Conservation (phyloP, 169 alveolate species). For the Amoebophrya sp. region DNA sequence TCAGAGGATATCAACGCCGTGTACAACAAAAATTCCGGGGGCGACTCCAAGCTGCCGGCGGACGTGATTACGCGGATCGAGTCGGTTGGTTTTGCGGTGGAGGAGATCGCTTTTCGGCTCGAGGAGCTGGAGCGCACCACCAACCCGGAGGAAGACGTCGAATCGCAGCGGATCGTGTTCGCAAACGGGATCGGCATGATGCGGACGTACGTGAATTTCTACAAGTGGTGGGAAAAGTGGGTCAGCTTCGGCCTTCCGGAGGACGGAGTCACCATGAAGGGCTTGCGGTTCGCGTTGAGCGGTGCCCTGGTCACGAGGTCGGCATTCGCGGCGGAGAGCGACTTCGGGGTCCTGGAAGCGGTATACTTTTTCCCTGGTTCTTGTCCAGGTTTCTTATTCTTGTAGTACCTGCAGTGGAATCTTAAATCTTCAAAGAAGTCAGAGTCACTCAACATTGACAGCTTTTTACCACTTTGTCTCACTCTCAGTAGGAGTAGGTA, state of each 20-base stretch:
- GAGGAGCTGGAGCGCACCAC: neutral
- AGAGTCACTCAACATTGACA: no score
- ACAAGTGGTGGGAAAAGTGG: neutral
- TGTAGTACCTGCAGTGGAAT: neutral
- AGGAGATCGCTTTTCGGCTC: neutral
- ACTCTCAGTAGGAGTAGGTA: neutral
- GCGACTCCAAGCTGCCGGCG: neutral
- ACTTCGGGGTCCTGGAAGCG: neutral
- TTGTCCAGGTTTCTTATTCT: neutral
- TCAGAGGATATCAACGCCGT: neutral
- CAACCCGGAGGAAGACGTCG: neutral
- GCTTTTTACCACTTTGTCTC: neutral
- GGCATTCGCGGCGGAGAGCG: neutral
- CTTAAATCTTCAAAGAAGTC: no score
- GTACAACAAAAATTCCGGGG: neutral
- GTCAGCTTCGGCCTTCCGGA: neutral
- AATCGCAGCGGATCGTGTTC: neutral
- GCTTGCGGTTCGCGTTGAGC: neutral
- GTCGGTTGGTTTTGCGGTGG: neutral
- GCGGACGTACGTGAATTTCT: neutral
- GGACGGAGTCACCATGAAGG: neutral
- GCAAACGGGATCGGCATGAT: neutral
- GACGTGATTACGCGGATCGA: neutral
- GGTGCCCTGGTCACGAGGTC: neutral
- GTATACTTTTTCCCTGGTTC: neutral